phyloP scores from a whole-genome alignment of 805 yeast genomes.

The Candida ipomoeae region DNA sequence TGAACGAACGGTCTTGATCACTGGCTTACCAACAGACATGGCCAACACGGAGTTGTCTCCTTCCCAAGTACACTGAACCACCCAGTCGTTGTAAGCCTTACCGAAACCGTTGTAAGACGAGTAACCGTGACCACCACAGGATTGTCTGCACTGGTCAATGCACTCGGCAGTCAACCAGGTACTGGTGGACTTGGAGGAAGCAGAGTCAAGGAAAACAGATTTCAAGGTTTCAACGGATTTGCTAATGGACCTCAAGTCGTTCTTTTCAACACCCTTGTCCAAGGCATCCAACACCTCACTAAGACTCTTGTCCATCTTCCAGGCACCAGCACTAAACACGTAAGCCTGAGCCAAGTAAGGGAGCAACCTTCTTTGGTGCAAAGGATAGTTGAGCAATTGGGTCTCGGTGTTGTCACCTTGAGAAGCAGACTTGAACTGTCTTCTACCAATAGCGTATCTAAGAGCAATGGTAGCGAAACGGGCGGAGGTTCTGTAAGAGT shows the following conservation, averaged over 20 bases:
- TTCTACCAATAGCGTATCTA: constrained; percentile 20
- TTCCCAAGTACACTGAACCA: constrained; percentile 23
- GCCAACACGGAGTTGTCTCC: constrained; percentile 22
- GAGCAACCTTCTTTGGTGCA: constrained; percentile 20
- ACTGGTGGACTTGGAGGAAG: constrained; percentile 18
- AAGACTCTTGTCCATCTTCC: constrained; percentile 16
- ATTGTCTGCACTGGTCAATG: constrained; percentile 20
- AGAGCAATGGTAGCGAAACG: constrained; percentile 19
- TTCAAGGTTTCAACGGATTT: constrained; percentile 14
- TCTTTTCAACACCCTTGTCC: constrained; percentile 15
- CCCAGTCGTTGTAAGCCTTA: constrained; percentile 21
- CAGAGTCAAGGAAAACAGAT: constrained; percentile 18
- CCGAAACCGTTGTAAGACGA: constrained; percentile 20
- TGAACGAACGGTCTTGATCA: constrained; percentile 15
- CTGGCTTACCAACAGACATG: constrained; percentile 21
- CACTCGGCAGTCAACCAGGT: constrained; percentile 23
- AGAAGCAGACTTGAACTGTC: constrained; percentile 20
- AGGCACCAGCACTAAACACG: constrained; percentile 17
- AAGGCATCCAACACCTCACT: constrained; percentile 12
- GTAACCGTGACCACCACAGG: constrained; percentile 23
- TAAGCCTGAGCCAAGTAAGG: constrained; percentile 21
- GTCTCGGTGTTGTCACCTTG: constrained; percentile 21
- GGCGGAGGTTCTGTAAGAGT: constrained; percentile 19
- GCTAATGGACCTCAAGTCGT: constrained; percentile 15
- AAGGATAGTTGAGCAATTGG: constrained; percentile 21